phyloP scores from a whole-genome alignment of 2,329 filamentous ascomycete species.

The Claviceps sorghi region DNA sequence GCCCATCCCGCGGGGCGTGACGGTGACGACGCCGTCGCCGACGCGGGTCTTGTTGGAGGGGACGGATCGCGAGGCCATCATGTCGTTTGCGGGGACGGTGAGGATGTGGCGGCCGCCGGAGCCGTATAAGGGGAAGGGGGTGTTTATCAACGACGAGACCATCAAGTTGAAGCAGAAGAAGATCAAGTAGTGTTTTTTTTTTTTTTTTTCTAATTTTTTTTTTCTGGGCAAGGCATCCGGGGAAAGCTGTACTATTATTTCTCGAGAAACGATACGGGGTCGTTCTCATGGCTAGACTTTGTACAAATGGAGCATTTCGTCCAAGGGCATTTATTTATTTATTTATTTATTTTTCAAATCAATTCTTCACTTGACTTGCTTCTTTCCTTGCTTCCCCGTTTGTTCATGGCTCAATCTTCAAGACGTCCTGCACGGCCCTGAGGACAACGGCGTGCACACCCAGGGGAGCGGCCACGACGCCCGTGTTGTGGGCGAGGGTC shows the following conservation, averaged over 20 bases:
- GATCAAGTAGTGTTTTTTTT: constrained; percentile 51
- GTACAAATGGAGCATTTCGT: no score
- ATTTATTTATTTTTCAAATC: no score
- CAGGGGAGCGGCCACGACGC: constrained; percentile 75
- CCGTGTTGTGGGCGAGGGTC: constrained; percentile 81
- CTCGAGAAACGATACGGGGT: no score
- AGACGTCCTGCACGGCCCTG: constrained; percentile 65
- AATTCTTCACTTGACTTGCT: no score
- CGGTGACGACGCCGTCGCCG: constrained; percentile 75
- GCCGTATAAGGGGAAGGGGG: constrained; percentile 98
- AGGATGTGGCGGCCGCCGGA: constrained; percentile 80
- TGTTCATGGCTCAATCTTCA: constrained; percentile 23
- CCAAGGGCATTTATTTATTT: no score
- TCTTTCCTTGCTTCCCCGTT: no score
- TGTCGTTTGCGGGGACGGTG: constrained; percentile 82
- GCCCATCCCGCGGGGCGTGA: constrained; percentile 67
- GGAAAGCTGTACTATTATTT: no score
- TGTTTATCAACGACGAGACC: constrained; percentile 94
- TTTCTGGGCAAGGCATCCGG: no score
- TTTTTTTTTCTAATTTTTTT: neutral
- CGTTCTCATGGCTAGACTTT: no score
- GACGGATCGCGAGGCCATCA: constrained; percentile 70
- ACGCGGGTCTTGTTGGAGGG: constrained; percentile 87
- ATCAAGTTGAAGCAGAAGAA: constrained; percentile 98
- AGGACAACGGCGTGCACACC: constrained; percentile 65